Conservation (phyloP, 371 early-diverging fungal genomes). For the Entomophthora muscae region DNA sequence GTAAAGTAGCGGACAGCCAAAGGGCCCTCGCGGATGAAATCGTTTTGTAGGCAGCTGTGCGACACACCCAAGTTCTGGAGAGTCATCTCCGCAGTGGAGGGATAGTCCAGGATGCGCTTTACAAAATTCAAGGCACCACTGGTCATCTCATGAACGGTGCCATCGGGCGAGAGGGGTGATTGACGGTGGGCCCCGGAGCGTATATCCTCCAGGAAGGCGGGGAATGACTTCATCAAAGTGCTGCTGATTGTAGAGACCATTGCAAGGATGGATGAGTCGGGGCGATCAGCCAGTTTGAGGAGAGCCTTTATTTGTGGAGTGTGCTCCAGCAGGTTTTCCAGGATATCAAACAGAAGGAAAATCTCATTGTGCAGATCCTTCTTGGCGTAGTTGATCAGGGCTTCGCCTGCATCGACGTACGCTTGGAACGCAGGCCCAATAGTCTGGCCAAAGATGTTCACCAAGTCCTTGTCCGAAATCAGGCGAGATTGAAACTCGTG, state of each 20-base stretch:
- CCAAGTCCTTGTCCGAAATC: constrained; percentile 35
- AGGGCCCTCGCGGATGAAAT: background rate
- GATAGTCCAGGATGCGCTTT: constrained; percentile 33
- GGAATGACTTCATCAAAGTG: constrained; percentile 37
- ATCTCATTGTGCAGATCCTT: constrained; percentile 45
- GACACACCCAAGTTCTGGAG: constrained; percentile 24
- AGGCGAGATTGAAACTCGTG: constrained; percentile 37
- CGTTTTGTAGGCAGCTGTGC: constrained; percentile 1
- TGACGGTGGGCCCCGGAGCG: constrained; percentile 16
- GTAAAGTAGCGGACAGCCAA: constrained; percentile 9
- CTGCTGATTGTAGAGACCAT: constrained; percentile 32
- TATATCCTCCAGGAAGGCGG: constrained; percentile 56
- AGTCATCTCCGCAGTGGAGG: constrained; percentile 36
- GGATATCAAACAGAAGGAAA: constrained; percentile 58
- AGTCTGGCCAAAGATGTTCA: constrained; percentile 28
- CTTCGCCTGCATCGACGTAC: constrained; percentile 42
- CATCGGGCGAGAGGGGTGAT: constrained; percentile 44
- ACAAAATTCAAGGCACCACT: constrained; percentile 48
- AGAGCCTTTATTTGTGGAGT: background rate
- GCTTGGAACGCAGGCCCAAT: constrained; percentile 35
- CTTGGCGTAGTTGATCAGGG: constrained; percentile 36
- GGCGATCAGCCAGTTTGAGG: background rate
- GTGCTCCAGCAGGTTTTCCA: constrained; percentile 20
- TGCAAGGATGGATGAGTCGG: constrained; percentile 12
- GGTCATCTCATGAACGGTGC: constrained; percentile 71